Percentiles rank a stretch among this genome's conserved stretches.
Evolutionary conservation across 202 grass and related monocot genomes (phyloP).

Genomic region (Cymbopogon flexuosus): DNA sequence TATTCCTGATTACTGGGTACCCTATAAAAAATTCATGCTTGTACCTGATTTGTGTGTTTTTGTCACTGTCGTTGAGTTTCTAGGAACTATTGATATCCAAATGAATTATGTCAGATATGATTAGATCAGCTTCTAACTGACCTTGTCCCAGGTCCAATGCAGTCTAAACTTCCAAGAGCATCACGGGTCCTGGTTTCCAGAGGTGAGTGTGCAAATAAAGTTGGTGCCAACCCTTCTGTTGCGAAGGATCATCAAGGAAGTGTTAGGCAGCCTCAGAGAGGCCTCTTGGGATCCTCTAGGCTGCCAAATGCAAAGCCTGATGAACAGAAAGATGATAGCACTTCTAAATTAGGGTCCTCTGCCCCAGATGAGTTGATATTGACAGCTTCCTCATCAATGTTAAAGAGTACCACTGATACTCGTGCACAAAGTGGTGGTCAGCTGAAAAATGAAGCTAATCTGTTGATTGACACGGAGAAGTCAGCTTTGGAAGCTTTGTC

Average conservation of each 20-base stretch:
- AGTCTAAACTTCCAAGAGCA: slow-evolving; percentile 52
- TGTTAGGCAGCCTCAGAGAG: slow-evolving; percentile 27
- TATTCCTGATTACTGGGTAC: neutral
- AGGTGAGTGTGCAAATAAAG: slow-evolving; percentile 34
- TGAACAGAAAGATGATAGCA: slow-evolving; percentile 28
- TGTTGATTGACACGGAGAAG: slow-evolving; percentile 40
- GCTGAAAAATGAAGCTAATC: slow-evolving; percentile 34
- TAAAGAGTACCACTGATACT: slow-evolving; percentile 34
- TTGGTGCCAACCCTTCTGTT: slow-evolving; percentile 37
- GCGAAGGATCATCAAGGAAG: slow-evolving; percentile 14
- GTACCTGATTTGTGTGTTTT: neutral
- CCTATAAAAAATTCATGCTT: neutral
- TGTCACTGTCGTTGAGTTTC: neutral
- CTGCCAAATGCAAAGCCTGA: slow-evolving; percentile 19
- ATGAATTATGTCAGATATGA: neutral
- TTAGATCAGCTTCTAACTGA: slow-evolving; percentile 29
- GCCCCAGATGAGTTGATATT: slow-evolving; percentile 36
- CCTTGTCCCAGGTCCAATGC: slow-evolving; percentile 48
- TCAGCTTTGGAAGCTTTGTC: slow-evolving; percentile 33
- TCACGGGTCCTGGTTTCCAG: slow-evolving; percentile 53
- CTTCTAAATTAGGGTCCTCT: slow-evolving; percentile 9
- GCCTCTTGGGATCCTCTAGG: slow-evolving; percentile 26
- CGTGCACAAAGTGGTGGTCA: slow-evolving; percentile 26
- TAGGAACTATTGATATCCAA: neutral
- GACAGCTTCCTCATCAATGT: slow-evolving; percentile 28